Percentiles rank a stretch among this genome's conserved stretches.
These are phyloP conservation scores for Crithidia fasciculata DNA, from an alignment of 208 protist species.

Conservation along the genomic window DNA sequence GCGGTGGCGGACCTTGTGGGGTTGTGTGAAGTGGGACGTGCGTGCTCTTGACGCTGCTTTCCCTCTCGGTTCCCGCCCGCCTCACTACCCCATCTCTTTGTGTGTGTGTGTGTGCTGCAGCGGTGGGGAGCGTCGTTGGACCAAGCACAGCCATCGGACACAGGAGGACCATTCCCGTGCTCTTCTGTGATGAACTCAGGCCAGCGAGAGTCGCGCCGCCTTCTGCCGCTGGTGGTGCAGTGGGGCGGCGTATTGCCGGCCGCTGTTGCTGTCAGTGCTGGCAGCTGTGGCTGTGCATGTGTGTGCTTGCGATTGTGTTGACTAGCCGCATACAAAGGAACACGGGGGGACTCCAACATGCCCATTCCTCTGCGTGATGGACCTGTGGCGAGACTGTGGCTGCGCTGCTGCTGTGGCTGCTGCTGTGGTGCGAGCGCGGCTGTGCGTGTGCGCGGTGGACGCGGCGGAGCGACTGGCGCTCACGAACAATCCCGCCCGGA, in stretches of 20 bases:
- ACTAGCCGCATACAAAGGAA: constrained; percentile 16
- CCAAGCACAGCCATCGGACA: constrained; percentile 10
- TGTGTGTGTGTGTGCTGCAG: no score
- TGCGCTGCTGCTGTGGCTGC: neutral
- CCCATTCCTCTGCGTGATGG: constrained; percentile 29
- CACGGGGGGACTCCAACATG: constrained; percentile 17
- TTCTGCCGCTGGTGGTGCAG: neutral
- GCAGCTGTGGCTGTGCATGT: neutral
- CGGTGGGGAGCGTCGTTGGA: neutral
- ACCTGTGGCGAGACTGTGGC: constrained; percentile 9
- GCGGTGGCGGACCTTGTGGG: no score
- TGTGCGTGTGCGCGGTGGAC: no score
- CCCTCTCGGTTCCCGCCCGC: no score
- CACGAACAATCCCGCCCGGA: no score
- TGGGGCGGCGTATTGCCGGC: neutral
- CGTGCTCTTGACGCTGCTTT: no score
- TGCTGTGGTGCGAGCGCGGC: no score
- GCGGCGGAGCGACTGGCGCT: no score
- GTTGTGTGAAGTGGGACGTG: no score
- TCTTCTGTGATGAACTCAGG: constrained; percentile 1
- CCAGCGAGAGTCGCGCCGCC: neutral
- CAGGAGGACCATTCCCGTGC: neutral
- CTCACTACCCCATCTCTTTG: neutral
- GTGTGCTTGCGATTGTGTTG: neutral
- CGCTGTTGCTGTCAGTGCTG: no score